Evolutionary conservation across 768 basidiomycete species (phyloP).

Genomic region (Macrocybe gigantea): DNA sequence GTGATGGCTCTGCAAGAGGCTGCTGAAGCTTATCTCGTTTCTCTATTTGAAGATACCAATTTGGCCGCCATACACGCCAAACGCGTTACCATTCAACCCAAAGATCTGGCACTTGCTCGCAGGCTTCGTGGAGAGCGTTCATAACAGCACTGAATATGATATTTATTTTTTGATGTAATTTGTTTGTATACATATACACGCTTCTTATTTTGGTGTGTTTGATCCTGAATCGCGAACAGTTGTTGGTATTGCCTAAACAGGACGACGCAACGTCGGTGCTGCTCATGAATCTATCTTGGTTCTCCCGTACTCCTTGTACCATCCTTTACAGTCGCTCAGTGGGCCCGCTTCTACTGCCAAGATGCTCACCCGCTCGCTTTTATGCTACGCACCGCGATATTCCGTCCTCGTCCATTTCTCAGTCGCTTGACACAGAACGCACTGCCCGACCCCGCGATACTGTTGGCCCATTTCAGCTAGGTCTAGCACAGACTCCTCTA

Average conservation of each 20-base stretch:
- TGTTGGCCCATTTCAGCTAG: slow-evolving; percentile 76
- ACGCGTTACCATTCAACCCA: slow-evolving; percentile 55
- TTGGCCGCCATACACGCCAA: slow-evolving; percentile 58
- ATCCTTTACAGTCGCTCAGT: no score
- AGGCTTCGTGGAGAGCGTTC: slow-evolving; percentile 30
- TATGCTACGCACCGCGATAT: slow-evolving; percentile 44
- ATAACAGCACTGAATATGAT: slow-evolving; percentile 8
- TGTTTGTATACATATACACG: no score
- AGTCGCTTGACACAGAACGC: slow-evolving; percentile 58
- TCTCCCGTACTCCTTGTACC: no score
- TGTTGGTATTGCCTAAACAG: no score
- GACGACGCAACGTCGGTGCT: no score
- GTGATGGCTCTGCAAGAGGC: slow-evolving; percentile 67
- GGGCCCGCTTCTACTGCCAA: no score
- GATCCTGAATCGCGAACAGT: no score
- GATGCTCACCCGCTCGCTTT: no score
- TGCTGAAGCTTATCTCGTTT: slow-evolving; percentile 66
- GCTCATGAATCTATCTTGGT: no score
- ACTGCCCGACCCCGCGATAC: slow-evolving; percentile 42
- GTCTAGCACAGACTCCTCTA: slow-evolving; percentile 52
- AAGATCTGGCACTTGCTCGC: slow-evolving; percentile 51
- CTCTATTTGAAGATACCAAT: slow-evolving; percentile 67
- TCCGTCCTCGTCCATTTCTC: slow-evolving; percentile 40
- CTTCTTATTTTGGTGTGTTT: no score
- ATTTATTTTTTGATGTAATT: background rate